Percentiles rank a stretch among this genome's conserved stretches.
Conservation (phyloP, 106 monocot genomes). For the Dactylorhiza incarnata region DNA sequence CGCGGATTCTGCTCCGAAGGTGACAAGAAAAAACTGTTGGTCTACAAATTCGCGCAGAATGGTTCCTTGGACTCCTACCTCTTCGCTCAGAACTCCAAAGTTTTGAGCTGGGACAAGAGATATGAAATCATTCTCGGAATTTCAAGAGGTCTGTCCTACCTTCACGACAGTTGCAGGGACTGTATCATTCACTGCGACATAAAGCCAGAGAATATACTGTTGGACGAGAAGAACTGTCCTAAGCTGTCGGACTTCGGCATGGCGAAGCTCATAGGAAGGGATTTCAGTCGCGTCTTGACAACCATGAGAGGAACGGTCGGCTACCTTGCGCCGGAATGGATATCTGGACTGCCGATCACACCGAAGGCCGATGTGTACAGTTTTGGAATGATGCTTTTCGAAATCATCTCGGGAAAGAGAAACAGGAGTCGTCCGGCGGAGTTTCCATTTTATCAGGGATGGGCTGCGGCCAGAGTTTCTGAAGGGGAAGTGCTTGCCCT, state of each 20-base stretch:
- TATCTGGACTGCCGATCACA: slow-evolving; percentile 24
- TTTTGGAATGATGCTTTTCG: slow-evolving; percentile 38
- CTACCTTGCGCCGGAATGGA: slow-evolving; percentile 40
- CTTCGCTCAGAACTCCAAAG: neutral
- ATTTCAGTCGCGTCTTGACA: slow-evolving; percentile 31
- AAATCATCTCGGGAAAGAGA: slow-evolving; percentile 29
- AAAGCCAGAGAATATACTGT: slow-evolving; percentile 37
- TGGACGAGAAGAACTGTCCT: slow-evolving; percentile 22
- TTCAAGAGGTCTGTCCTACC: slow-evolving; percentile 29
- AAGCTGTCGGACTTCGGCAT: slow-evolving; percentile 36
- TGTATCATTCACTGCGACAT: slow-evolving; percentile 42
- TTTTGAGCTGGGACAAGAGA: slow-evolving; percentile 23
- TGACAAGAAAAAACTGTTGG: slow-evolving; percentile 13
- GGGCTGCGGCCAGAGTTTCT: slow-evolving; percentile 13
- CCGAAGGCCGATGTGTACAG: slow-evolving; percentile 39
- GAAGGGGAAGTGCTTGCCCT: slow-evolving; percentile 24
- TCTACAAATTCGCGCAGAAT: slow-evolving; percentile 32
- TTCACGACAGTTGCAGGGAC: slow-evolving; percentile 32
- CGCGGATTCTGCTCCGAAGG: slow-evolving; percentile 38
- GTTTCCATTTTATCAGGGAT: slow-evolving; percentile 7
- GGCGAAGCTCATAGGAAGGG: slow-evolving; percentile 35
- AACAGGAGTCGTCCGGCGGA: neutral
- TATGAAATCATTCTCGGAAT: slow-evolving; percentile 29
- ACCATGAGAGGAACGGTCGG: slow-evolving; percentile 35
- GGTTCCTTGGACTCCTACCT: slow-evolving; percentile 21